Percentiles rank a stretch among this genome's conserved stretches.
Evolutionary conservation across 2,329 filamentous ascomycete species (phyloP).

Genomic region (Trichoderma aggressivum): DNA sequence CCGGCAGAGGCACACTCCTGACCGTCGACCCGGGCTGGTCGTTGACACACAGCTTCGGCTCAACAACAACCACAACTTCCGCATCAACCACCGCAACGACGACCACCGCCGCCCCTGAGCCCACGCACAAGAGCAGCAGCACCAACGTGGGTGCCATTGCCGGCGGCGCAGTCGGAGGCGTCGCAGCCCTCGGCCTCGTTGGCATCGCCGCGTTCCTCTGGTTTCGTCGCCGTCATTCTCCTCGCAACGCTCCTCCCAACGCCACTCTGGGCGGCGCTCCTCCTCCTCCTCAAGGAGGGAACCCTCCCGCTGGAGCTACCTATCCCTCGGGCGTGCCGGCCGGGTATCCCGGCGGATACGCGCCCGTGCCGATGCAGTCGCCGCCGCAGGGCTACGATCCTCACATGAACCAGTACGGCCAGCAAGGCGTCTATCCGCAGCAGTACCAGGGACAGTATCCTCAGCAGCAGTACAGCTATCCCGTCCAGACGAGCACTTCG

Average conservation of each 20-base stretch:
- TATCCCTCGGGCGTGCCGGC: slow-evolving; percentile 23
- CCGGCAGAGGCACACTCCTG: slow-evolving; percentile 28
- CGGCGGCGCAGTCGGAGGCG: slow-evolving; percentile 47
- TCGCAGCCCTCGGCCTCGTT: slow-evolving; percentile 41
- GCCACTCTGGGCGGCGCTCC: slow-evolving; percentile 14
- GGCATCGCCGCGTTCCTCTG: slow-evolving; percentile 41
- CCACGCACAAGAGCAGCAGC: slow-evolving; percentile 30
- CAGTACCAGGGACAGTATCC: slow-evolving; percentile 13
- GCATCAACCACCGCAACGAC: not conserved
- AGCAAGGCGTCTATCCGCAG: slow-evolving; percentile 10
- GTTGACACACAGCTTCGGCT: slow-evolving; percentile 22
- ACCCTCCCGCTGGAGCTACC: not conserved
- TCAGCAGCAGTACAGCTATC: slow-evolving; percentile 25
- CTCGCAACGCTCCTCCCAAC: slow-evolving; percentile 7
- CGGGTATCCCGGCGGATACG: slow-evolving; percentile 30
- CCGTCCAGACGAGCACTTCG: slow-evolving; percentile 22
- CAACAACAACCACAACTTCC: slow-evolving; percentile 1
- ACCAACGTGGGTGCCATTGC: slow-evolving; percentile 42
- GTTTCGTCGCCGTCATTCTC: slow-evolving; percentile 29
- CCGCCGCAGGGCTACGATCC: slow-evolving; percentile 29
- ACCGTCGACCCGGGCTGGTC: slow-evolving; percentile 30
- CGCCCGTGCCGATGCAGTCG: slow-evolving; percentile 23
- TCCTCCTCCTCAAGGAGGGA: not conserved
- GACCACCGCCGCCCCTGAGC: slow-evolving; percentile 15
- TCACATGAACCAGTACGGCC: slow-evolving; percentile 13